These are phyloP conservation scores for Silene noctiflora DNA, from an alignment of 179 eudicot species.

Conservation along the genomic window DNA sequence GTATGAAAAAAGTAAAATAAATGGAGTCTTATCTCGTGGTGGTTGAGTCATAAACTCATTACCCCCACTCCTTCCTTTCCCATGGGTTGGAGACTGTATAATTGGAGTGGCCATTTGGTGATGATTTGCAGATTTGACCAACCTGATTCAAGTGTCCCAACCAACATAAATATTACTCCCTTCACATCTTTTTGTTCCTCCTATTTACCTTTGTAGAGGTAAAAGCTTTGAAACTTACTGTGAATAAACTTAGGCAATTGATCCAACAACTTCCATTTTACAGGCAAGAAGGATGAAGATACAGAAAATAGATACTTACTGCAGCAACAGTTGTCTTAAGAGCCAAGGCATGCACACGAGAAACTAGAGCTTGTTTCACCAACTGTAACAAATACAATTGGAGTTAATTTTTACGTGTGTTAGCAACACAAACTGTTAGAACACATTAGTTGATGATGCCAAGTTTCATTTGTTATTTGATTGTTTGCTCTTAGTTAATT, in stretches of 20 bases:
- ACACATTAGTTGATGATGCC: too few species aligned
- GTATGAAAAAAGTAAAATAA: background rate
- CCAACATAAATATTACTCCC: background rate
- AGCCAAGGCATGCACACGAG: slow-evolving; percentile 92
- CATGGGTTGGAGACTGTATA: background rate
- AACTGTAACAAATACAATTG: slow-evolving; percentile 43
- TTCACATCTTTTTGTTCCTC: too few species aligned
- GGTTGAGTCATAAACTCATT: background rate
- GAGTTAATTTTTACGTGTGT: background rate
- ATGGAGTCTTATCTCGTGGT: background rate
- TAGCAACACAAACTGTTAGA: background rate
- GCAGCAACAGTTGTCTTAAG: slow-evolving; percentile 97
- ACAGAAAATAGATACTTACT: slow-evolving; percentile 41
- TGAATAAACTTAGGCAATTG: slow-evolving; percentile 1
- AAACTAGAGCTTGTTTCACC: slow-evolving; percentile 69
- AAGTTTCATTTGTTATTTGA: too few species aligned
- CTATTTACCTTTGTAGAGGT: too few species aligned
- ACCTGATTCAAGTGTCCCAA: background rate
- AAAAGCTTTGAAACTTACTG: too few species aligned
- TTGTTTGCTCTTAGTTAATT: too few species aligned
- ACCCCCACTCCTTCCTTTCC: background rate
- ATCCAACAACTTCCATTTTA: background rate
- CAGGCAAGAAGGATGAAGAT: background rate
- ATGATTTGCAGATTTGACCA: background rate
- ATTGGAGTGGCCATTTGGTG: background rate